Conservation (phyloP, 108 stramenopile species). For the Nannochloropsis oceanica region DNA sequence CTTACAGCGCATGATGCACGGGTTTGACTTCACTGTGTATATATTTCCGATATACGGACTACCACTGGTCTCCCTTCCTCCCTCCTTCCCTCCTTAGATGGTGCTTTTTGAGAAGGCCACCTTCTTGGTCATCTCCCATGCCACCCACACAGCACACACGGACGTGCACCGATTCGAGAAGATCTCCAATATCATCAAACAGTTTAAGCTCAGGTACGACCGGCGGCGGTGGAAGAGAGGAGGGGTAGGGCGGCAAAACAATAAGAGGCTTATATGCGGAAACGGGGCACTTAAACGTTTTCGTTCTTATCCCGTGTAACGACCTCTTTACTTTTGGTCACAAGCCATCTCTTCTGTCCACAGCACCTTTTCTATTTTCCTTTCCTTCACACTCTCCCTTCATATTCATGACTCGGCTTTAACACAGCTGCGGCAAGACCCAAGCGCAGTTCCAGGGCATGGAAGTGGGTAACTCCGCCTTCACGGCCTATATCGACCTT, state of each 20-base stretch:
- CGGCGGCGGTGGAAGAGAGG: not conserved
- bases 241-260: not conserved
- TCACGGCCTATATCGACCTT: slow-evolving; percentile 79
- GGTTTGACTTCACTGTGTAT: too few relatives aligned
- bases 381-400: too few relatives aligned
- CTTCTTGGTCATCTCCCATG: slow-evolving; percentile 88
- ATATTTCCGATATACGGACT: too few relatives aligned
- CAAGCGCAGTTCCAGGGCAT: slow-evolving; percentile 88
- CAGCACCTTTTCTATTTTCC: too few relatives aligned
- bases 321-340: too few relatives aligned
- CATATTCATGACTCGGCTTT: too few relatives aligned
- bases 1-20: too few relatives aligned
- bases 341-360: too few relatives aligned
- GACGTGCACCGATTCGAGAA: slow-evolving; percentile 99
- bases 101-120: slow-evolving; percentile 95
- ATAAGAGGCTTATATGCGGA: too few relatives aligned
- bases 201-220: slow-evolving; percentile 58
- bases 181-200: slow-evolving; percentile 97
- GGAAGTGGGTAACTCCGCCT: slow-evolving; percentile 74
- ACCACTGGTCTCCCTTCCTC: too few relatives aligned
- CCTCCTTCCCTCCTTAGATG: not conserved
- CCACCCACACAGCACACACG: slow-evolving; percentile 56
- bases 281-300: too few relatives aligned
- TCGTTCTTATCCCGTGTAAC: too few relatives aligned
- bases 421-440: slow-evolving; percentile 75